Percentiles rank a stretch among this genome's conserved stretches.
These are phyloP conservation scores for Penicillium soppii DNA, from an alignment of 495 filamentous ascomycete genomes.

Conservation along the genomic window DNA sequence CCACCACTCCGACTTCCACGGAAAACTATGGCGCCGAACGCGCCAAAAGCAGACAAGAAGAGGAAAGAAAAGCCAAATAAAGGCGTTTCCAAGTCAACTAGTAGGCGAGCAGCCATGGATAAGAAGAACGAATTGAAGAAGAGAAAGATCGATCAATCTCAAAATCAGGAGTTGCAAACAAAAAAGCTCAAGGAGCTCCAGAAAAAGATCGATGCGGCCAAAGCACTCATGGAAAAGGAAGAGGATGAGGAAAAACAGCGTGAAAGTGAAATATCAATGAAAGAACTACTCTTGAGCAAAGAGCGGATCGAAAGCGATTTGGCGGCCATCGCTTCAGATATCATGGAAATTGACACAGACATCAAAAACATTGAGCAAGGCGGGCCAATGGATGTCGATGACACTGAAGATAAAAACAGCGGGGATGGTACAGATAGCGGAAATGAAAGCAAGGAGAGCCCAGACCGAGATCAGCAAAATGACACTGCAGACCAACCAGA, in stretches of 20 bases:
- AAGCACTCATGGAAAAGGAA: not conserved
- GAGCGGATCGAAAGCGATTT: not conserved
- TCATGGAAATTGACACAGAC: not conserved
- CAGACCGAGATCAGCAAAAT: not conserved
- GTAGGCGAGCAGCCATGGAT: no score
- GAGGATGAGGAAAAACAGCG: not conserved
- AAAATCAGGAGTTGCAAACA: not conserved
- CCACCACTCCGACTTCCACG: not conserved
- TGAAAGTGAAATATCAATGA: not conserved
- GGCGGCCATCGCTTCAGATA: not conserved
- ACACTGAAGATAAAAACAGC: slow-evolving; percentile 1
- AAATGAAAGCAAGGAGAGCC: no score
- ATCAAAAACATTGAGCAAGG: not conserved
- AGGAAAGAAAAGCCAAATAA: not conserved
- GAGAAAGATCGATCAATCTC: not conserved
- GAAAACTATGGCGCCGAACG: not conserved
- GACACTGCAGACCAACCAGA: not conserved
- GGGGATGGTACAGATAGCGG: not conserved
- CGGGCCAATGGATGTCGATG: not conserved
- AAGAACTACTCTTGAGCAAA: not conserved
- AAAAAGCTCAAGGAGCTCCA: not conserved
- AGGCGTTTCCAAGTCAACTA: not conserved
- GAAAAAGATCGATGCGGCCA: not conserved
- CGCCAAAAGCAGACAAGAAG: not conserved
- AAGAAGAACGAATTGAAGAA: no score